These are phyloP conservation scores for Paraphaeosphaeria sporulosa DNA, from an alignment of 2,329 filamentous ascomycete genomes.

Conservation along the genomic window DNA sequence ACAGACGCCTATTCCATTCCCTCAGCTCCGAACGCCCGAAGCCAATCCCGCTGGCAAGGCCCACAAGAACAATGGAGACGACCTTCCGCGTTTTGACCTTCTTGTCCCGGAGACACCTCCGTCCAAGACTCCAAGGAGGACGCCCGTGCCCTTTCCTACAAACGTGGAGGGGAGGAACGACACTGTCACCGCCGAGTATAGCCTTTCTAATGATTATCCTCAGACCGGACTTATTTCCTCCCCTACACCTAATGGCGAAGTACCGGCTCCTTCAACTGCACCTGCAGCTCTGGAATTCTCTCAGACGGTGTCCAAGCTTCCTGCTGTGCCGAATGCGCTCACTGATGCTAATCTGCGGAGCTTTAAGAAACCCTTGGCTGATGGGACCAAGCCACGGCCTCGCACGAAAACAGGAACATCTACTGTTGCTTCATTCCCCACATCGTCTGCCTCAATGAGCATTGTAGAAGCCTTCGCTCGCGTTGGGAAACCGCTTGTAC, in stretches of 20 bases:
- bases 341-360: conserved; percentile 24
- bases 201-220: background rate
- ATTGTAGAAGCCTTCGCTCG: conserved; percentile 33
- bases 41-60: background rate
- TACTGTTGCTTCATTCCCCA: conserved; percentile 18
- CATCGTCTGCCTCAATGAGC: conserved; percentile 26
- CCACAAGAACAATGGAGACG: background rate
- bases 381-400: conserved; percentile 24
- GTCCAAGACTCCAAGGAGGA: conserved; percentile 3
- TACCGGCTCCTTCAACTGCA: background rate
- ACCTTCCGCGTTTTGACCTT: background rate
- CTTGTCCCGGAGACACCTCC: conserved; percentile 21
- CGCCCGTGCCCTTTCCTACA: conserved; percentile 14
- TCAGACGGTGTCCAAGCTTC: conserved; percentile 7
- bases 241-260: background rate
- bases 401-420: conserved; percentile 16
- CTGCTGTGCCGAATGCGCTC: conserved; percentile 17
- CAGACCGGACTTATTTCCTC: conserved; percentile 1
- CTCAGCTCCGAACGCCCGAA: background rate
- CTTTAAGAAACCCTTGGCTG: conserved; percentile 27
- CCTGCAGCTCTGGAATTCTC: background rate
- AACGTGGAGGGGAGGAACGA: background rate
- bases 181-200: background rate
- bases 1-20: conserved; percentile 14
- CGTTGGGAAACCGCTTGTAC: conserved; percentile 29